phyloP scores from a whole-genome alignment of 352 stramenopile genomes.

The Pythium guiyangense region DNA sequence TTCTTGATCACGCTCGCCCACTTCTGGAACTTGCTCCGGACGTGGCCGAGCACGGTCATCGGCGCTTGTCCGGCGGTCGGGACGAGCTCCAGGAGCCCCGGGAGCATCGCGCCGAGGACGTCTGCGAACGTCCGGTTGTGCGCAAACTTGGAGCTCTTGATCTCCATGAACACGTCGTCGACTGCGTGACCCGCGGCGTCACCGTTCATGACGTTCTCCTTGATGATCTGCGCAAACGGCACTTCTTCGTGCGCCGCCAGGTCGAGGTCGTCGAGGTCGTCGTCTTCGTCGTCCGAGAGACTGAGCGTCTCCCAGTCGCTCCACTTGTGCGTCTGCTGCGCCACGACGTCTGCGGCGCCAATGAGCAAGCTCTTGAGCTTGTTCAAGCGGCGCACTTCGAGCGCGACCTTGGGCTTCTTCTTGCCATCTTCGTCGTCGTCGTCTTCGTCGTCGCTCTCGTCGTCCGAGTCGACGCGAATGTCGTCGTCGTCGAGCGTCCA shows the following conservation, averaged over 20 bases:
- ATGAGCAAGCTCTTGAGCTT: constrained; percentile 74
- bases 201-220: constrained; percentile 75
- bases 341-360: constrained; percentile 55
- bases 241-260: constrained; percentile 35
- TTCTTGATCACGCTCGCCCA: constrained; percentile 90
- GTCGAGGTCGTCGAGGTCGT: constrained; percentile 51
- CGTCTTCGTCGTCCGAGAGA: constrained; percentile 72
- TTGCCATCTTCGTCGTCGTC: constrained; percentile 35
- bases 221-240: constrained; percentile 74
- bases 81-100: constrained; percentile 66
- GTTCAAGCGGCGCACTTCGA: constrained; percentile 27
- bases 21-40: constrained; percentile 85
- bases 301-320: constrained; percentile 79
- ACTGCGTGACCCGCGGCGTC: constrained; percentile 73
- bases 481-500: constrained; percentile 86
- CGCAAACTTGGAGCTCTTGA: constrained; percentile 93
- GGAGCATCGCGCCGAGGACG: constrained; percentile 72
- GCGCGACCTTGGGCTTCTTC: constrained; percentile 22
- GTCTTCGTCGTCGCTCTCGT: constrained; percentile 19
- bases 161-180: constrained; percentile 91
- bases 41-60: constrained; percentile 67
- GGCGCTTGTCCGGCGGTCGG: constrained; percentile 37
- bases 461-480: constrained; percentile 66
- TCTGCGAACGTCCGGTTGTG: constrained; percentile 86
- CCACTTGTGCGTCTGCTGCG: constrained; percentile 52